Evolutionary conservation across 2,329 filamentous ascomycete species (phyloP).

Genomic region (Pseudonectria foliicola): DNA sequence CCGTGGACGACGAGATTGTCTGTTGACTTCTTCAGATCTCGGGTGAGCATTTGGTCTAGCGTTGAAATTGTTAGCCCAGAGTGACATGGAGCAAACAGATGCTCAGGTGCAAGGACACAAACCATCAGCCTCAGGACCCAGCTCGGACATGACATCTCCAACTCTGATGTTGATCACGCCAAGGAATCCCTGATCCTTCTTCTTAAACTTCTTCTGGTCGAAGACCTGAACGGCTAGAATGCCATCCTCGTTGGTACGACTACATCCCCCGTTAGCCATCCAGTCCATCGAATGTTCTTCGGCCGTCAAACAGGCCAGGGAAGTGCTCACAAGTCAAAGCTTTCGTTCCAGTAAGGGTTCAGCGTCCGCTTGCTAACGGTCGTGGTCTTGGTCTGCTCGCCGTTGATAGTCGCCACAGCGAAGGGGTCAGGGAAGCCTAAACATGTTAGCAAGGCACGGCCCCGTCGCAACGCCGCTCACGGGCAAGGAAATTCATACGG

Average conservation of each 20-base stretch:
- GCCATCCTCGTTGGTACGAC: constrained; percentile 86
- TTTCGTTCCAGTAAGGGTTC: constrained; percentile 99
- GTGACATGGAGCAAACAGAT: constrained; percentile 19
- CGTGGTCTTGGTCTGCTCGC: constrained; percentile 98
- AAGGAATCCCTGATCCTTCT: constrained; percentile 98
- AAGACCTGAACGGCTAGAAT: constrained; percentile 98
- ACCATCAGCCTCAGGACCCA: constrained; percentile 89
- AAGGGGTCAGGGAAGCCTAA: constrained; percentile 95
- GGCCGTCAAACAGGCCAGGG: constrained; percentile 8
- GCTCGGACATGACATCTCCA: constrained; percentile 79
- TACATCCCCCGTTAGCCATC: constrained; percentile 31
- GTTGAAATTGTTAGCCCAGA: constrained; percentile 12
- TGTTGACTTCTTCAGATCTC: constrained; percentile 94
- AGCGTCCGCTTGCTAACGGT: constrained; percentile 93
- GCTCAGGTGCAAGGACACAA: constrained; percentile 27
- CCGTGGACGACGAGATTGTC: constrained; percentile 97
- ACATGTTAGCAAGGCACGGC: constrained; percentile 21
- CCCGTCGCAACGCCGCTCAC: not conserved
- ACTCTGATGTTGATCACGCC: constrained; percentile 97
- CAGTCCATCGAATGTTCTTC: not conserved
- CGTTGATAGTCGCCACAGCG: constrained; percentile 91
- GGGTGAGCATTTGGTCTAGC: constrained; percentile 93
- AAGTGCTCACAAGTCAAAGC: constrained; percentile 82
- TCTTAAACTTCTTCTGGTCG: constrained; percentile 99
- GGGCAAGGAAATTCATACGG: constrained; percentile 53